Evolutionary conservation across 176 grass and related monocot species (phyloP).

Genomic region (Carex myosuroides): DNA sequence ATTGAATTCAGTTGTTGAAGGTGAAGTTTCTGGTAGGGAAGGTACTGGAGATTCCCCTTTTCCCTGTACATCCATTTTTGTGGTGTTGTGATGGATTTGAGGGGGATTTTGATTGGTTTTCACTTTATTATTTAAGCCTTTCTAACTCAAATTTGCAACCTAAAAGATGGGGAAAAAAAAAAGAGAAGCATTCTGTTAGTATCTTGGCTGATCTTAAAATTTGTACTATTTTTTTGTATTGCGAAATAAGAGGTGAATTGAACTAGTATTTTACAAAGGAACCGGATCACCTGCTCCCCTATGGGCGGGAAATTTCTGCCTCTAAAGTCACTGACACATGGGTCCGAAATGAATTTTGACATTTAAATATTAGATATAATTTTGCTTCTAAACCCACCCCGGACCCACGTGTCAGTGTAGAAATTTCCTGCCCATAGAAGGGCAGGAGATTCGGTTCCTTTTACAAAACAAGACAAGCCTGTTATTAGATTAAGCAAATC

Average conservation of each 20-base stretch:
- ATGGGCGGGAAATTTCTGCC: no score
- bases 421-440: no score
- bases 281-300: no score
- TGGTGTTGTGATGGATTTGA: not conserved
- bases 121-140: not conserved
- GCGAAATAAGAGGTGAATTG: not conserved
- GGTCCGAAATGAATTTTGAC: no score
- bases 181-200: not conserved
- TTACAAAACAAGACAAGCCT: not conserved
- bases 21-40: not conserved
- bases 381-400: no score
- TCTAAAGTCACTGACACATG: no score
- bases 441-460: not conserved
- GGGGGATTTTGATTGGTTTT: not conserved
- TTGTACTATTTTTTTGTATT: not conserved
- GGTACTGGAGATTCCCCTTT: not conserved
- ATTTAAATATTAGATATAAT: no score
- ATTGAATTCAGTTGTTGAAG: conserved; percentile 3
- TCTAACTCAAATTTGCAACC: not conserved
- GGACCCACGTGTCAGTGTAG: no score
- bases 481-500: not conserved
- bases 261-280: not conserved
- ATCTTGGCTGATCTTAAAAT: not conserved
- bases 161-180: not conserved
- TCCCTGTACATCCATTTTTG: conserved; percentile 8